Evolutionary conservation across 306 rosid species (phyloP).

Genomic region (Geum urbanum): DNA sequence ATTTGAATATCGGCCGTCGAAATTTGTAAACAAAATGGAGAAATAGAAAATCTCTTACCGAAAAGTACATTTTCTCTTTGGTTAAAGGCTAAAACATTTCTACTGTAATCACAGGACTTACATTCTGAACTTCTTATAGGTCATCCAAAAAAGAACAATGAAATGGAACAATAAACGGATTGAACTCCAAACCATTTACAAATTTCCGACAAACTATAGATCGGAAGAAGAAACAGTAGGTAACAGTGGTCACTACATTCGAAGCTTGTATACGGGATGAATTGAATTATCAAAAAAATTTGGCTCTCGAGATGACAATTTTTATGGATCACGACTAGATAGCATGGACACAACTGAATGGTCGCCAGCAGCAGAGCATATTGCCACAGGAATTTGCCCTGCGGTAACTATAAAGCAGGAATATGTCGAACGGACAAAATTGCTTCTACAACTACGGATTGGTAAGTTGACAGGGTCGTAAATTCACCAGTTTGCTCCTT

Average conservation of each 20-base stretch:
- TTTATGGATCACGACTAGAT: conserved; percentile 9
- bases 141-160: neutral
- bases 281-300: conserved; percentile 10
- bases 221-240: neutral
- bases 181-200: conserved; percentile 30
- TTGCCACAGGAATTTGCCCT: neutral
- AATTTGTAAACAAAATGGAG: no score
- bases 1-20: no score
- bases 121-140: neutral
- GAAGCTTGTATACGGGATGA: conserved; percentile 19
- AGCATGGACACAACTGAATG: neutral
- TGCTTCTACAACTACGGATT: conserved; percentile 9
- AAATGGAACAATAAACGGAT: neutral
- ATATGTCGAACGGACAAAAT: conserved; percentile 22
- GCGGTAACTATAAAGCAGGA: conserved; percentile 7
- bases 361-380: conserved; percentile 2
- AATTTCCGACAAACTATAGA: conserved; percentile 2
- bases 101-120: no score
- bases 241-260: conserved; percentile 15
- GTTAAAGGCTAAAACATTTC: no score
- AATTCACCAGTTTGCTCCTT: conserved; percentile 36
- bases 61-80: no score
- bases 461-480: neutral
- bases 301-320: neutral
- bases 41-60: no score